Percentiles rank a stretch among this genome's conserved stretches.
Evolutionary conservation across 129 eudicot species (phyloP).

Genomic region (Artemisia annua): DNA sequence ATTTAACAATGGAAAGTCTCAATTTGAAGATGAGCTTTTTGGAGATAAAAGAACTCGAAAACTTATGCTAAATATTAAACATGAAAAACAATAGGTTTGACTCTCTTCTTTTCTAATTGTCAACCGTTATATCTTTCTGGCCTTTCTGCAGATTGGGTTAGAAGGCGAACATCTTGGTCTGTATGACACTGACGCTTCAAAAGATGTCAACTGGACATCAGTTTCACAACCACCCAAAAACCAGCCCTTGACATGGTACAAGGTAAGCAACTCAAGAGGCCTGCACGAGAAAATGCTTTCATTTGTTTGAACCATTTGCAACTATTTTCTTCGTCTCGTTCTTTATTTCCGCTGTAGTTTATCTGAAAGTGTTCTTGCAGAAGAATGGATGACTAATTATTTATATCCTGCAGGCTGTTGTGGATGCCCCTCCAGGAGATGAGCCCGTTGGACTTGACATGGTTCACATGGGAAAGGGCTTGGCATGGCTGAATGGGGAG

Average conservation of each 20-base stretch:
- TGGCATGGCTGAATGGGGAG: conserved; percentile 96
- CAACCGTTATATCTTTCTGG: background rate
- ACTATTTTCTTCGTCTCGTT: background rate
- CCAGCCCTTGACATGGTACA: conserved; percentile 97
- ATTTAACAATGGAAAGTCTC: background rate
- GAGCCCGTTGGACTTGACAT: conserved; percentile 95
- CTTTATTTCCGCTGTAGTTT: background rate
- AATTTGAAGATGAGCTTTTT: background rate
- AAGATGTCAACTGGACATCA: conserved; percentile 56
- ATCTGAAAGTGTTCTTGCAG: background rate
- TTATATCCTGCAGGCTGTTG: conserved; percentile 55
- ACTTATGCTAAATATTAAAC: background rate
- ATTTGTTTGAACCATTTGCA: no score
- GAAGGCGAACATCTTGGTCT: conserved; percentile 75
- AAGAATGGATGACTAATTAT: background rate
- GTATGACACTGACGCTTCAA: conserved; percentile 47
- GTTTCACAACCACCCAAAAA: conserved; percentile 68
- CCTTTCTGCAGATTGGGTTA: conserved; percentile 63
- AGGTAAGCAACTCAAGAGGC: conserved; percentile 51
- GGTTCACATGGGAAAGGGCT: conserved; percentile 98
- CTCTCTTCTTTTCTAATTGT: no score
- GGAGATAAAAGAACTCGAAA: background rate
- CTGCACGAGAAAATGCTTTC: no score
- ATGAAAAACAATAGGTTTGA: background rate
- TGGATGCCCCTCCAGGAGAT: conserved; percentile 77